Base-by-base conservation (phyloP, 2,329 filamentous ascomycete genomes). In the Dissoconium aciculare region DNA sequence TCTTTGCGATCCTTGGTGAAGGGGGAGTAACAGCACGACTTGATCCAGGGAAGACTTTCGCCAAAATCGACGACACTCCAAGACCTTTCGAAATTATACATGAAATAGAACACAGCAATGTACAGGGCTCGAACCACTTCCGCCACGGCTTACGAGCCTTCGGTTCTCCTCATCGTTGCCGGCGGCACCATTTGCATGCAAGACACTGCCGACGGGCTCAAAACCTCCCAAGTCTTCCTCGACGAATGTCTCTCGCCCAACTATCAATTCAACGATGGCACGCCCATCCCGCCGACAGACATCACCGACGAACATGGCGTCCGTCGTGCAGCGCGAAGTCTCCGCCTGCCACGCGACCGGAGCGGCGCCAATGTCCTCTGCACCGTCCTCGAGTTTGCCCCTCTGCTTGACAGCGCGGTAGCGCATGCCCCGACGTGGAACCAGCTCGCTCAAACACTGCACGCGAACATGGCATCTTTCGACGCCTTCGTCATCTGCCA, bases 401-500 rank as follows among this genome's bases (percentile, higher is more conserved):
- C 80, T 15, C 59, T 93, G 21, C 71, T 94, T 3, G 85, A 94
- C 58, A 91, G 82, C 39, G 87, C 79, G 51, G 89, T 81, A 32
- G 92, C 93, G 53, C 80, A 84, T 37, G 80, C 82, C 11, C 69
- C 71, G 26, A 83, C 83, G 35, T 93, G 83, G 85, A 74, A 79
- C 8, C 71, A 83, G 50, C 89, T 93, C 50, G 82, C 84, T 1
- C 60, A 66, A 30, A 71, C 78, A n/a, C 71, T 93, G 42, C 68
- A 73, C 44, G 72, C 78, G 40, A 94, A 94, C 56, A 93, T 93
- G 55, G 75, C 76, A 39, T 67, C 82, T 0, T 94, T 84, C 48
- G 85, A 93, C 53, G 83, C 80, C 12, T 93, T 93, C 50, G 82
- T 93, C 13, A 74, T 93, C 24, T 71, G 92, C 17, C 84, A 93